Evolutionary conservation across 2,329 filamentous ascomycete species (phyloP).

Genomic region (Fusarium floridanum): DNA sequence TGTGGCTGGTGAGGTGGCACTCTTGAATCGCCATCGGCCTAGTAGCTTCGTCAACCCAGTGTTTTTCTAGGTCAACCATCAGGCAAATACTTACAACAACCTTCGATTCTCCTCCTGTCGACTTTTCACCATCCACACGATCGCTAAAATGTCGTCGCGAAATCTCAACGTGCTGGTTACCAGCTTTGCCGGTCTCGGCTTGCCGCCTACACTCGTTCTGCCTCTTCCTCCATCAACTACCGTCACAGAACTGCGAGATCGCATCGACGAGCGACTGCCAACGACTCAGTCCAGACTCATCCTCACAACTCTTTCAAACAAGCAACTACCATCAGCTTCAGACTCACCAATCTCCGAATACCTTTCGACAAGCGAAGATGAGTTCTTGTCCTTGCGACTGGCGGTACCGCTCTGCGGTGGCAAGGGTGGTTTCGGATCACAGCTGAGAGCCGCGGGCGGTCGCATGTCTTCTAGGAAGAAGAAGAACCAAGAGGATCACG

Average conservation of each 20-base stretch:
- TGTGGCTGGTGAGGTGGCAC: conserved; percentile 37
- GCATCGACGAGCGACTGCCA: conserved; percentile 73
- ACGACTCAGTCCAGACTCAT: conserved; percentile 72
- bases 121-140: conserved; percentile 2
- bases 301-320: conserved; percentile 85
- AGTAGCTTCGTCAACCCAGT: neutral
- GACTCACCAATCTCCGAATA: conserved; percentile 70
- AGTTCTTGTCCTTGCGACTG: conserved; percentile 86
- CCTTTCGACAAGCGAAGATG: conserved; percentile 68
- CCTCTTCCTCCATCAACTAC: conserved; percentile 75
- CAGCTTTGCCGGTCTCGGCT: conserved; percentile 83
- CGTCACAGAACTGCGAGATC: conserved; percentile 74
- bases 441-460: conserved; percentile 94
- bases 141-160: conserved; percentile 63
- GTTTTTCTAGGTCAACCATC: conserved; percentile 7
- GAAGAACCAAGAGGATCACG: conserved; percentile 86
- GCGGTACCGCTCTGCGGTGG: conserved; percentile 86
- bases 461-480: conserved; percentile 98
- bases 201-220: conserved; percentile 87
- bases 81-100: conserved; percentile 23
- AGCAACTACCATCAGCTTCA: conserved; percentile 70
- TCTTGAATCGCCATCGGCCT: conserved; percentile 12
- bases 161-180: conserved; percentile 86
- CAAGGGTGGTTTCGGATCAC: conserved; percentile 97
- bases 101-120: neutral